phyloP scores from a whole-genome alignment of 495 filamentous ascomycete species.

The Penicillium alfredii region DNA sequence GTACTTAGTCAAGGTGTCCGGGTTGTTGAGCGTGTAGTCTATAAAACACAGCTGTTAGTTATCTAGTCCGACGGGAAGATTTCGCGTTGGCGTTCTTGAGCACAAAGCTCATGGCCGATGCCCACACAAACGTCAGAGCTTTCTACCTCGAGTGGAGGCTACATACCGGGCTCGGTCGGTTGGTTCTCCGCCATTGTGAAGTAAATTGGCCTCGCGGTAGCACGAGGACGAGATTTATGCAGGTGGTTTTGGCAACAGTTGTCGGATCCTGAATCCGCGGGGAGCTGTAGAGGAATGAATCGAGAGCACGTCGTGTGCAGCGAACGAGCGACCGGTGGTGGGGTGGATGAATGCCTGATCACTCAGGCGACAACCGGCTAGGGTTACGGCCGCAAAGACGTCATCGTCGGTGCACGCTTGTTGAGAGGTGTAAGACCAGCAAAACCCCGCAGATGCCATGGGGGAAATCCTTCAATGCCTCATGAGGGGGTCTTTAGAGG shows the following conservation, averaged over 20 bases:
- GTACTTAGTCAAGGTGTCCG: conserved; percentile 97
- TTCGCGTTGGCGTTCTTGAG: no score
- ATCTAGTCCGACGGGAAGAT: no score
- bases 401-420: no score
- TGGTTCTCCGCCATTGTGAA: conserved; percentile 42
- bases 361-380: conserved; percentile 13
- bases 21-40: conserved; percentile 96
- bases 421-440: no score
- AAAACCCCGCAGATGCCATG: no score
- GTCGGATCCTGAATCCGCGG: conserved; percentile 21
- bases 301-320: conserved; percentile 34
- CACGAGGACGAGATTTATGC: conserved; percentile 13
- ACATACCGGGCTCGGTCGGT: conserved; percentile 44
- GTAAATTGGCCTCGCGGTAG: conserved; percentile 20
- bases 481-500: no score
- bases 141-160: conserved; percentile 27
- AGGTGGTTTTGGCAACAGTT: conserved; percentile 12
- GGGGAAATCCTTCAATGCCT: no score
- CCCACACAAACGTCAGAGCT: conserved; percentile 43
- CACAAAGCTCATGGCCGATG: no score
- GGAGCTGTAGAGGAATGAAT: conserved; percentile 21
- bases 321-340: conserved; percentile 22
- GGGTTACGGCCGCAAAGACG: conserved; percentile 24
- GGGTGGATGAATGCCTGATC: conserved; percentile 12
- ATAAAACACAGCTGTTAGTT: conserved; percentile 17